phyloP scores from a whole-genome alignment of 1,284 basidiomycete species.

The Stygiomarasmius scandens region DNA sequence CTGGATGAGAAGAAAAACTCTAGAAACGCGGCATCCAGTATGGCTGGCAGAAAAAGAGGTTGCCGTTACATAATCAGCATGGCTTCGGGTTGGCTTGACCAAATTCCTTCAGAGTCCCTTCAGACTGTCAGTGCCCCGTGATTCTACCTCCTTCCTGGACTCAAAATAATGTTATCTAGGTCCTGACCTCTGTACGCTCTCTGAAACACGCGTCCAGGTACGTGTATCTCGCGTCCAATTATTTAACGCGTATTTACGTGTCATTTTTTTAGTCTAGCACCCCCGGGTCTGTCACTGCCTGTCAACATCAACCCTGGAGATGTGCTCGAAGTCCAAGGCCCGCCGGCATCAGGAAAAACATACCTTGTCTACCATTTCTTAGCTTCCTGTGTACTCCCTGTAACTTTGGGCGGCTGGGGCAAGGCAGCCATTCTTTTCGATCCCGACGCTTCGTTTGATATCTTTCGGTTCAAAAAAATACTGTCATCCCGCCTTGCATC shows the following conservation, averaged over 20 bases:
- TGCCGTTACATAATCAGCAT: slow-evolving; percentile 15
- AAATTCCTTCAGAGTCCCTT: slow-evolving; percentile 48
- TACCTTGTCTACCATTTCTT: slow-evolving; percentile 70
- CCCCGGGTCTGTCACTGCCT: too few relatives aligned
- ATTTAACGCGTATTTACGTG: neutral
- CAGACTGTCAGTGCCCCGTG: slow-evolving; percentile 23
- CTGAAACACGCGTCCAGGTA: neutral
- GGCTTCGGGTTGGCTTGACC: slow-evolving; percentile 27
- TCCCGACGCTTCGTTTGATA: slow-evolving; percentile 63
- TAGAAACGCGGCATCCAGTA: neutral
- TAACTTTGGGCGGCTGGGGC: slow-evolving; percentile 54
- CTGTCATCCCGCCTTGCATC: slow-evolving; percentile 43
- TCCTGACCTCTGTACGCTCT: slow-evolving; percentile 18
- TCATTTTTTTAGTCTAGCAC: too few relatives aligned
- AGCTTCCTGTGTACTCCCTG: slow-evolving; percentile 62
- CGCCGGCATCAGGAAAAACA: slow-evolving; percentile 73
- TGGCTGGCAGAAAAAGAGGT: neutral
- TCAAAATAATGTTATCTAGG: slow-evolving; percentile 34
- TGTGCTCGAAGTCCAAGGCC: slow-evolving; percentile 76
- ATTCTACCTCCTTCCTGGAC: slow-evolving; percentile 6
- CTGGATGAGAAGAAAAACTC: neutral
- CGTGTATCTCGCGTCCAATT: neutral
- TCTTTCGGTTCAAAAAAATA: slow-evolving; percentile 54
- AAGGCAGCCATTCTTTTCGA: slow-evolving; percentile 71
- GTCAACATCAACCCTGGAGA: slow-evolving; percentile 51